These are phyloP conservation scores for Saccharomycopsis capsularis DNA, from an alignment of 805 yeast species.

Conservation along the genomic window DNA sequence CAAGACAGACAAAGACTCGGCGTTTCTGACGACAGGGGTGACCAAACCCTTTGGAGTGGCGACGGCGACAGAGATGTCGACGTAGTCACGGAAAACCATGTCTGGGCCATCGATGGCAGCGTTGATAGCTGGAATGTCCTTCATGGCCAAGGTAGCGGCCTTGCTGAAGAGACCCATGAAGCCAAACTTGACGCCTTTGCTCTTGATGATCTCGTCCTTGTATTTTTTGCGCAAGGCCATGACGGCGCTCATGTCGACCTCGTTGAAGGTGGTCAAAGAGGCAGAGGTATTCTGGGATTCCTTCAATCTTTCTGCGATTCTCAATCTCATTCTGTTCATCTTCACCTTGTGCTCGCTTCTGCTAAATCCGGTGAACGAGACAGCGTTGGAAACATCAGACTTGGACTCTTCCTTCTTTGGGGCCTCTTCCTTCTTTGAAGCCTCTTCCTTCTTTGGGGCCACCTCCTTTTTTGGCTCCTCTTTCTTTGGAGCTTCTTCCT, in stretches of 20 bases:
- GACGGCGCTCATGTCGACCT: conserved; percentile 90
- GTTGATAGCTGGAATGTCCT: conserved; percentile 90
- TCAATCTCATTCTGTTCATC: conserved; percentile 98
- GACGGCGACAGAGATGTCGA: conserved; percentile 92
- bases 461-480: conserved; percentile 24
- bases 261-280: conserved; percentile 94
- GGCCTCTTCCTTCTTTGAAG: conserved; percentile 26
- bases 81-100: conserved; percentile 92
- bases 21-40: conserved; percentile 96
- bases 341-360: conserved; percentile 88
- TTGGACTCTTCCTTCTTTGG: conserved; percentile 25
- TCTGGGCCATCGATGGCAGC: conserved; percentile 94
- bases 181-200: conserved; percentile 90
- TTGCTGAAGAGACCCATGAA: conserved; percentile 98
- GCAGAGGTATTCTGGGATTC: conserved; percentile 99
- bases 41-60: conserved; percentile 99
- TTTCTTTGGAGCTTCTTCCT: conserved; percentile 25
- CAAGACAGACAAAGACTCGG: conserved; percentile 80
- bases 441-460: conserved; percentile 30
- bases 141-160: conserved; percentile 88
- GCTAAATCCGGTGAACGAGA: conserved; percentile 48
- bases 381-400: conserved; percentile 22
- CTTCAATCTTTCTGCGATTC: conserved; percentile 98
- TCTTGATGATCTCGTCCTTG: conserved; percentile 93
- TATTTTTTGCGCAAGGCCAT: conserved; percentile 92